Conservation (phyloP, 331 rosid genomes). For the Cucumis variabilis region DNA sequence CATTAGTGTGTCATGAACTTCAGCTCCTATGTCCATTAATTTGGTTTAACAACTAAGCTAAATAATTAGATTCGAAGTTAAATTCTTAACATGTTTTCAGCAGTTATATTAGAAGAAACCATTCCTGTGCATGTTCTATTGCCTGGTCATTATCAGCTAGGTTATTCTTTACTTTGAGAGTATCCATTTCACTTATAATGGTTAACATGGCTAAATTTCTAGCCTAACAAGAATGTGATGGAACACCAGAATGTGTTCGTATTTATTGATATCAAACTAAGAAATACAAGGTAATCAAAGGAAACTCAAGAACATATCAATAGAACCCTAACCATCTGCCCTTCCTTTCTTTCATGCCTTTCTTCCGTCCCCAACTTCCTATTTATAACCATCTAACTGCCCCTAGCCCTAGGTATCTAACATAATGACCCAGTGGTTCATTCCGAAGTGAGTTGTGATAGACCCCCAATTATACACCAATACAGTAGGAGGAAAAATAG, state of each 20-base stretch:
- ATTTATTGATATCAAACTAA: too few species aligned
- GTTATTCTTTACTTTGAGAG: neutral
- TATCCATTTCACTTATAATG: neutral
- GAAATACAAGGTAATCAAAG: too few species aligned
- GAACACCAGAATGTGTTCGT: too few species aligned
- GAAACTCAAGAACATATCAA: too few species aligned
- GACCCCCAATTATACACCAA: too few species aligned
- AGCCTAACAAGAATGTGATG: neutral
- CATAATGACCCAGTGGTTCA: neutral
- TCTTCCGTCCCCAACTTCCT: too few species aligned
- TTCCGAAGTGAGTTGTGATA: neutral
- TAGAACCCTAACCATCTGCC: too few species aligned
- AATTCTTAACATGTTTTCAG: neutral
- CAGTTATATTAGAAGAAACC: neutral
- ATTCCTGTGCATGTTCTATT: neutral
- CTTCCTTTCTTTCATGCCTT: too few species aligned
- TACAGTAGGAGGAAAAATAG: too few species aligned
- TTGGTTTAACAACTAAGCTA: neutral
- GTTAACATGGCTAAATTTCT: neutral
- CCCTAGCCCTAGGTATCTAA: too few species aligned
- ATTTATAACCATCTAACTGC: too few species aligned
- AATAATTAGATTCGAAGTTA: neutral
- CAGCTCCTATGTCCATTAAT: neutral
- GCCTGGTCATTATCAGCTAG: neutral
- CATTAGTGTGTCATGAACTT: neutral